Evolutionary conservation across 108 stramenopile species (phyloP), one percentile per base, ranked within the genome.

Genomic region (Skeletonema grethae): DNA sequence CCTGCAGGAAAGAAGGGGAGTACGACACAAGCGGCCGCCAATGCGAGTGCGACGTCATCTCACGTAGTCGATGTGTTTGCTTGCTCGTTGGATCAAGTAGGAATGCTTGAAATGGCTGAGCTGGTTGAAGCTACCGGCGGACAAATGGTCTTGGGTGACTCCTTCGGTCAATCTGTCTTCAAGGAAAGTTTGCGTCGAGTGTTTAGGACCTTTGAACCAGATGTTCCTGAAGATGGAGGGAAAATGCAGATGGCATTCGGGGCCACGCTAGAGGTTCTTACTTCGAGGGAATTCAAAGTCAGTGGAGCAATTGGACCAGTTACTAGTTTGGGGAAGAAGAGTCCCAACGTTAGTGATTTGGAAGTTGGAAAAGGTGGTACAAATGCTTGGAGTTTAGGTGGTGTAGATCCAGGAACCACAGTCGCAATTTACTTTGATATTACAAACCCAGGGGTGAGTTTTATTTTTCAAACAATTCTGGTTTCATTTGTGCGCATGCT

Each of bases 41-140:
- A 72, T 53, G 57, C 88, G 16, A 38, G 72, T 16, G 82, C 89
- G 3, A 41, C 73, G n/a, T 89, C 84, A 65, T 77, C 60, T 61
- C 97, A 97, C 78, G 96, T 96, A 1, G 97, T 99, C n/a, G 99
- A 99, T 80, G 72, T 99, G 46, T 99, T 99, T 80, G 99, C 97
- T 4, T 99, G 99, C 85, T 91, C 90, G 18, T 74, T 98, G 76
- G 97, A 99, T 87, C 97, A 98, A 85, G 95, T 99, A 9, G 99
- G 99, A 30, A 82, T 98, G 77, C 77, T 99, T 63, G 99, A 99
- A 86, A 98, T 99, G 97, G 82, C 84, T 61, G 82, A 86, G 24
- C 82, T 96, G 31, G 92, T 98, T 9, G 95, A 96, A 76, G 95
- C 95, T 35, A 98, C 97, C 12, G 99, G 98, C 38, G 99, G 98